phyloP scores from a whole-genome alignment of 2,329 filamentous ascomycete genomes.

The Epichloe elymi region DNA sequence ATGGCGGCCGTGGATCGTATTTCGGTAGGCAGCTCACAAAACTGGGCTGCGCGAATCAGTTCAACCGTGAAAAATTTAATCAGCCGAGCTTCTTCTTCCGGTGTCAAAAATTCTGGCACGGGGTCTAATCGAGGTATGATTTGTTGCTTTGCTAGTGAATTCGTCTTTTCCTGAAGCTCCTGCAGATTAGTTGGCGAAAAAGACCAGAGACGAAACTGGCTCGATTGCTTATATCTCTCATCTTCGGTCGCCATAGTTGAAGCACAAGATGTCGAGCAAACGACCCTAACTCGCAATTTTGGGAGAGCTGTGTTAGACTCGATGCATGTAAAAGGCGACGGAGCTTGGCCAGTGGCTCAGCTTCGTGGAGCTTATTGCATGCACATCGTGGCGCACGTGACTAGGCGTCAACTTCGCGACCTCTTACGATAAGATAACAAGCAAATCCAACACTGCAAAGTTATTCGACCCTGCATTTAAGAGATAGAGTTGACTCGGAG shows the following conservation, averaged over 20 bases:
- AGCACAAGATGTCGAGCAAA: not conserved
- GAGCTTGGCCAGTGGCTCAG: not conserved
- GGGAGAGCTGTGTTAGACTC: not conserved
- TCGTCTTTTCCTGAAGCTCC: constrained; percentile 64
- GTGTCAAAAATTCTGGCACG: constrained; percentile 65
- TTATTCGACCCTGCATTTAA: too few relatives aligned
- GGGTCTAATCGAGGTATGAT: constrained; percentile 44
- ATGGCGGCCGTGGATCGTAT: constrained; percentile 61
- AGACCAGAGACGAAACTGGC: constrained; percentile 87
- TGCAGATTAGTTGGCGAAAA: constrained; percentile 64
- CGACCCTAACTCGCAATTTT: not conserved
- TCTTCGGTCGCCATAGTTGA: constrained; percentile 65
- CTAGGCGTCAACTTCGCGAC: not conserved
- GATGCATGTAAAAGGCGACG: not conserved
- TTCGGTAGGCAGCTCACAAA: constrained; percentile 37
- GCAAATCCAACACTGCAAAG: too few relatives aligned
- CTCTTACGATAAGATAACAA: too few relatives aligned
- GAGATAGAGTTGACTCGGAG: not conserved
- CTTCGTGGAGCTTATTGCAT: not conserved
- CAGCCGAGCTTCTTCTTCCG: constrained; percentile 70
- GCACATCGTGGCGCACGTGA: constrained; percentile 7
- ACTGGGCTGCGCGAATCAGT: constrained; percentile 41
- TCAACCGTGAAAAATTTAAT: constrained; percentile 63
- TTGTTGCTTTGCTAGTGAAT: constrained; percentile 53
- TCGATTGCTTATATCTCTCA: constrained; percentile 76